These are phyloP conservation scores for Hymenoscyphus occultus DNA, from an alignment of 2,329 filamentous ascomycete genomes.

Conservation along the genomic window DNA sequence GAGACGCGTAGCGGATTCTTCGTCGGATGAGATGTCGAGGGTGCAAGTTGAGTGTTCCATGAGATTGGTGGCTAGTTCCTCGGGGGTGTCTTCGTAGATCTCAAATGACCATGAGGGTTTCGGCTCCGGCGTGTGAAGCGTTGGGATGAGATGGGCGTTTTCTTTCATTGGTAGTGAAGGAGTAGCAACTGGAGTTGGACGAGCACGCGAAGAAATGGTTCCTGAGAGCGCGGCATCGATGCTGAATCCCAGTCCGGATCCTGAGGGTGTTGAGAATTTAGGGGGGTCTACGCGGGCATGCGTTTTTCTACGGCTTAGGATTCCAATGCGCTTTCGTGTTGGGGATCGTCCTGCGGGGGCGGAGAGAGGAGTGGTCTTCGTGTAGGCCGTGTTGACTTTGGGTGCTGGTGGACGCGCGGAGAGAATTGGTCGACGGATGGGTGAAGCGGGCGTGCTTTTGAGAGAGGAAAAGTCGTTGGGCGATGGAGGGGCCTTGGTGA, in stretches of 20 bases:
- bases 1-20: conserved; percentile 58
- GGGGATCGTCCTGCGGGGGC: conserved; percentile 81
- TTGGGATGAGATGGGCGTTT: conserved; percentile 21
- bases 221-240: conserved; percentile 80
- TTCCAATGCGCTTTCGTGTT: conserved; percentile 67
- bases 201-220: conserved; percentile 62
- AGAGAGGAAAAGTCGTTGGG: conserved; percentile 30
- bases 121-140: conserved; percentile 46
- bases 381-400: conserved; percentile 44
- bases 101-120: conserved; percentile 83
- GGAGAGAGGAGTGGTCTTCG: conserved; percentile 53
- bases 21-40: conserved; percentile 86
- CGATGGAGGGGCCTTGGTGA: conserved; percentile 36
- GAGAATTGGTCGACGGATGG: conserved; percentile 41
- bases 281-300: conserved; percentile 71
- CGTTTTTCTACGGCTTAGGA: conserved; percentile 66
- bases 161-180: conserved; percentile 16
- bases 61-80: conserved; percentile 87
- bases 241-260: conserved; percentile 64
- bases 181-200: conserved; percentile 28
- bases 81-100: conserved; percentile 87
- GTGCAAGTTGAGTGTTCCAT: conserved; percentile 87
- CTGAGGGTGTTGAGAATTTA: conserved; percentile 48
- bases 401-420: conserved; percentile 52
- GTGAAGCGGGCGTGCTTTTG: conserved; percentile 20